Evolutionary conservation across 2,329 filamentous ascomycete species (phyloP).

Genomic region (Hymenoscyphus repandus): DNA sequence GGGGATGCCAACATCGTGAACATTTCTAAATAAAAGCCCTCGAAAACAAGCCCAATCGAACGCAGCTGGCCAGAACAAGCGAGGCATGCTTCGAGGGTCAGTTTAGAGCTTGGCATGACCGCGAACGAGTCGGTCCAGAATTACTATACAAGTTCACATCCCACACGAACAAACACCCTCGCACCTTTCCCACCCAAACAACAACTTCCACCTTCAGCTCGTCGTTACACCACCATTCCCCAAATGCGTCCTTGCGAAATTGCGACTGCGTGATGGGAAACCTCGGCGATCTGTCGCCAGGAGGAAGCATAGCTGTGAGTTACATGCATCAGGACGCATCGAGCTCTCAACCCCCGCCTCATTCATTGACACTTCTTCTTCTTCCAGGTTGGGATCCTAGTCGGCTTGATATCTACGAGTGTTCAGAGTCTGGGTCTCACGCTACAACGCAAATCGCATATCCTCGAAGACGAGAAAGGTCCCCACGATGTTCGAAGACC

Average conservation of each 20-base stretch:
- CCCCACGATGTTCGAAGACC: constrained; percentile 73
- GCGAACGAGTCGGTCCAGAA: not conserved
- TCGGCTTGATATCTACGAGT: constrained; percentile 88
- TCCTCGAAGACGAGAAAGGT: constrained; percentile 90
- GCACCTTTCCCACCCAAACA: not conserved
- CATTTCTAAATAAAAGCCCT: not conserved
- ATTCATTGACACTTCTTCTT: constrained; percentile 13
- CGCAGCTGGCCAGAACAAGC: not conserved
- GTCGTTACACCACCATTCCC: constrained; percentile 10
- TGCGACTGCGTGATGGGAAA: constrained; percentile 53
- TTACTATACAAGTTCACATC: not conserved
- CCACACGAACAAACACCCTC: not conserved
- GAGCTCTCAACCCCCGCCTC: constrained; percentile 2
- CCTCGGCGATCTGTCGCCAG: constrained; percentile 70
- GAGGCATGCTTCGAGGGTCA: not conserved
- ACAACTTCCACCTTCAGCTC: constrained; percentile 1
- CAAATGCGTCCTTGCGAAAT: constrained; percentile 30
- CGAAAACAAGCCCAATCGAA: not conserved
- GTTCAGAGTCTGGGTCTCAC: constrained; percentile 93
- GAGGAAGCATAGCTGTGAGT: constrained; percentile 70
- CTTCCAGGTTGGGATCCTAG: constrained; percentile 77
- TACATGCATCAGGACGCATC: not conserved
- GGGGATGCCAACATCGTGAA: not conserved
- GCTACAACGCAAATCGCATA: constrained; percentile 94
- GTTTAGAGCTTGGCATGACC: constrained; percentile 3